Evolutionary conservation across 306 rosid species (phyloP).

Genomic region (Cucumis hystrix): DNA sequence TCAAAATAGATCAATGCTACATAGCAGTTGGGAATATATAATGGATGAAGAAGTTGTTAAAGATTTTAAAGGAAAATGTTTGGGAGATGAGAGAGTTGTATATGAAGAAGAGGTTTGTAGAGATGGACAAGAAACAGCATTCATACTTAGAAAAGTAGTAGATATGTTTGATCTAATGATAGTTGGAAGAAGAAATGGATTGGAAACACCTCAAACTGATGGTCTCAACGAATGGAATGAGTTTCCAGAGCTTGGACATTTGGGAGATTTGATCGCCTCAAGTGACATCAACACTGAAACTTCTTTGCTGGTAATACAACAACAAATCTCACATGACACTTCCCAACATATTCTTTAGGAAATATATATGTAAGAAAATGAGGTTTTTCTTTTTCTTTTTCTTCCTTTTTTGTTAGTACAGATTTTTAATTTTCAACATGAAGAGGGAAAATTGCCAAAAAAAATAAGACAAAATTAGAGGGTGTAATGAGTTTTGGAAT

Average conservation of each 20-base stretch:
- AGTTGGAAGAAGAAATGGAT: slow-evolving; percentile 40
- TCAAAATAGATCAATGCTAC: neutral
- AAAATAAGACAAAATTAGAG: too few species aligned
- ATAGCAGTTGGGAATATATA: neutral
- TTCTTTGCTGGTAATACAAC: slow-evolving; percentile 43
- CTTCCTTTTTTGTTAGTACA: too few species aligned
- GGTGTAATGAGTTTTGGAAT: too few species aligned
- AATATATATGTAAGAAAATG: too few species aligned
- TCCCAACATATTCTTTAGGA: neutral
- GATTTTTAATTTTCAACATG: too few species aligned
- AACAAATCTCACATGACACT: neutral
- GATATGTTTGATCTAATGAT: slow-evolving; percentile 34
- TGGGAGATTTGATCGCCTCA: slow-evolving; percentile 51
- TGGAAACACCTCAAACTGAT: slow-evolving; percentile 24
- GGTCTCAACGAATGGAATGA: slow-evolving; percentile 62
- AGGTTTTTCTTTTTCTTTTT: too few species aligned
- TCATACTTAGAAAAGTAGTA: slow-evolving; percentile 2
- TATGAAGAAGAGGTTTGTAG: slow-evolving; percentile 1
- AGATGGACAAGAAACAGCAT: slow-evolving; percentile 14
- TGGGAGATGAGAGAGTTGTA: neutral
- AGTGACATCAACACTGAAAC: slow-evolving; percentile 30
- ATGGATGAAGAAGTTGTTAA: slow-evolving; percentile 8
- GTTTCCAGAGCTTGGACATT: slow-evolving; percentile 51
- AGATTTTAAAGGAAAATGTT: neutral
- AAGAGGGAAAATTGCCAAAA: too few species aligned